Evolutionary conservation across 805 yeast species (phyloP).

Genomic region (Starmerella vitae): DNA sequence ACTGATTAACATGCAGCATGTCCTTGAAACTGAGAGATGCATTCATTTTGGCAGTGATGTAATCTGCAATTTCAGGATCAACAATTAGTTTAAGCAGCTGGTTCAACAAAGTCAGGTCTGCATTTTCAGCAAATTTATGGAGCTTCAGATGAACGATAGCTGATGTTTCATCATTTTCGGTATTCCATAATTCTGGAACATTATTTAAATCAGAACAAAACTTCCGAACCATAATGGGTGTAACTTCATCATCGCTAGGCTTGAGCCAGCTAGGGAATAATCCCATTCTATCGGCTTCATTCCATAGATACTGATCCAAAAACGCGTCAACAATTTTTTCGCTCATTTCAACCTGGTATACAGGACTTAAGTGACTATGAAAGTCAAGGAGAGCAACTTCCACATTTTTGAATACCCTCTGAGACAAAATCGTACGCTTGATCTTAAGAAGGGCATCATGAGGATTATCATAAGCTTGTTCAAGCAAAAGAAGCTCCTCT

Average conservation of each 20-base stretch:
- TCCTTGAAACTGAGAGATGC: slow-evolving; percentile 74
- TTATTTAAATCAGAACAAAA: slow-evolving; percentile 91
- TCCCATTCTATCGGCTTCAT: slow-evolving; percentile 76
- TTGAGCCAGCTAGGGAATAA: slow-evolving; percentile 93
- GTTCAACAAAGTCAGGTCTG: slow-evolving; percentile 77
- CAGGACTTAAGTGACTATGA: slow-evolving; percentile 71
- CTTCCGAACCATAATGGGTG: slow-evolving; percentile 80
- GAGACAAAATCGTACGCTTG: slow-evolving; percentile 69
- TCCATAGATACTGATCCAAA: slow-evolving; percentile 90
- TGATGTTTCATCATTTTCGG: slow-evolving; percentile 56
- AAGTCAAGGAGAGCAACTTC: slow-evolving; percentile 83
- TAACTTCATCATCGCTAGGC: slow-evolving; percentile 86
- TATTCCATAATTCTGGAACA: slow-evolving; percentile 64
- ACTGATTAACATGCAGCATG: slow-evolving; percentile 84
- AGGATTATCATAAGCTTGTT: slow-evolving; percentile 94
- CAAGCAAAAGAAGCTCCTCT: slow-evolving; percentile 85
- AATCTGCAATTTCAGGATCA: slow-evolving; percentile 88
- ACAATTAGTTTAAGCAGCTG: slow-evolving; percentile 65
- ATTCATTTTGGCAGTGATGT: slow-evolving; percentile 80
- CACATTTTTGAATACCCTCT: slow-evolving; percentile 83
- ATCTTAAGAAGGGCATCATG: slow-evolving; percentile 80
- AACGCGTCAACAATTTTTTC: slow-evolving; percentile 96
- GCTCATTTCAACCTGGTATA: slow-evolving; percentile 74
- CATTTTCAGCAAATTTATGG: slow-evolving; percentile 62
- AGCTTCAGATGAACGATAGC: slow-evolving; percentile 73